Base-by-base conservation (phyloP, 2,329 filamentous ascomycete species). In the Leptographium lundbergii region DNA sequence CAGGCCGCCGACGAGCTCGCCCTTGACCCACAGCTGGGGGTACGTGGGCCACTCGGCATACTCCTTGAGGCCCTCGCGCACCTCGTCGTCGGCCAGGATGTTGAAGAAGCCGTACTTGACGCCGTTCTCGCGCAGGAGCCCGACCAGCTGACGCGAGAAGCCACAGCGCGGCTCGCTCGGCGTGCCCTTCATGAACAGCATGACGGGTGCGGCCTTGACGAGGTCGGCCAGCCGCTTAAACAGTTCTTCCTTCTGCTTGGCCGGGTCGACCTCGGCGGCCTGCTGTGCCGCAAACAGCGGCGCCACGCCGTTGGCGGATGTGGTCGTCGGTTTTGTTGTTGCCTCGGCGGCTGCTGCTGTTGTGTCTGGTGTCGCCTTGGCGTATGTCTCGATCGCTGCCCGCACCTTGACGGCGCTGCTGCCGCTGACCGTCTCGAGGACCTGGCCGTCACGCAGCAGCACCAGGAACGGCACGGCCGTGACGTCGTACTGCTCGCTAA, bases 121-220 rank as follows among this genome's bases (percentile, higher is more conserved):
- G 56, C 87, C 87, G 69, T 90, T 86, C 74, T 97, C 92, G 57
- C 94, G 82, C 67, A 99, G 75, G 54, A 99, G 82, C 29, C 78
- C 85, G 51, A 99, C 94, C 52, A 96, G 76, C 75, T 96, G 91
- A 65, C 92, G 79, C 65, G 89, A 95, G 74, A 99, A 99, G 2
- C 94, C 94, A 74, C 94, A 99, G 73, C 96, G 91, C 24, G 94
- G 94, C 62, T 84, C 89, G 75, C 96, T 91, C 60, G 94, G 94
- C 1, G 94, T 97, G 61, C 94, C 94, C 78, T 99, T 99, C 94
- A 99, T 99, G 79, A 99, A 99, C 32, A 99, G 78, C 94, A 99
- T 99, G 36, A 99, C 91, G 0, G 91, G 90, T 36, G 94, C 92
- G 6, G 94, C 94, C 76, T 92, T 95, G 65, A 97, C 92, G 42